Conservation (phyloP, 495 filamentous ascomycete species). For the Lentithecium fluviatile region DNA sequence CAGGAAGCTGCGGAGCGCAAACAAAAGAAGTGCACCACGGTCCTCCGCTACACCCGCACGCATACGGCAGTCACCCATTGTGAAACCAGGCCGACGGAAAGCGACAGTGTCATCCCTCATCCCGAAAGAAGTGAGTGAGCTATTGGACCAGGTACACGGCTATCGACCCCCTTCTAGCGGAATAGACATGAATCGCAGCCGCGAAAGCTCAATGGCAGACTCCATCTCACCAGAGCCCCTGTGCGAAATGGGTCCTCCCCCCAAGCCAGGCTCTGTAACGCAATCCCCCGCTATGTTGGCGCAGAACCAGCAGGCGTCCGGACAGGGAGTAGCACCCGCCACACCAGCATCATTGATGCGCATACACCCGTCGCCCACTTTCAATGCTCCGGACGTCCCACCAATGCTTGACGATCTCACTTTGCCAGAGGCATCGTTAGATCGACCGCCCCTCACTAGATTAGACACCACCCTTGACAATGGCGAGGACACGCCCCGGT, state of each 20-base stretch:
- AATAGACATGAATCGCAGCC: slow-evolving; percentile 42
- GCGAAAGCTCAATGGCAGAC: slow-evolving; percentile 63
- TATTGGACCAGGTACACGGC: slow-evolving; percentile 39
- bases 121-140: slow-evolving; percentile 38
- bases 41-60: slow-evolving; percentile 33
- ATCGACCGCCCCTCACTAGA: slow-evolving; percentile 21
- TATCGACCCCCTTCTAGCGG: slow-evolving; percentile 16
- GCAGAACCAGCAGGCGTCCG: slow-evolving; percentile 4
- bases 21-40: slow-evolving; percentile 39
- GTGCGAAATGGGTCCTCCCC: slow-evolving; percentile 73
- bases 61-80: slow-evolving; percentile 75
- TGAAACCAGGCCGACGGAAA: slow-evolving; percentile 69
- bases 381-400: slow-evolving; percentile 8
- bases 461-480: slow-evolving; percentile 27
- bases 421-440: slow-evolving; percentile 42
- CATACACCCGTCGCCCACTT: slow-evolving; percentile 28
- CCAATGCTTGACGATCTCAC: slow-evolving; percentile 40
- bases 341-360: slow-evolving; percentile 45
- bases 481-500: slow-evolving; percentile 36
- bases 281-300: slow-evolving; percentile 54
- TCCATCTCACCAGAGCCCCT: slow-evolving; percentile 72
- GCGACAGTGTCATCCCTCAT: slow-evolving; percentile 45
- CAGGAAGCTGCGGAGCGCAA: slow-evolving; percentile 28
- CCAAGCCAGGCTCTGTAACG: slow-evolving; percentile 50
- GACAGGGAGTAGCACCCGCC: slow-evolving; percentile 28